Conservation (phyloP, 2,329 filamentous ascomycete genomes). For the Dactylellina parvicollis region DNA sequence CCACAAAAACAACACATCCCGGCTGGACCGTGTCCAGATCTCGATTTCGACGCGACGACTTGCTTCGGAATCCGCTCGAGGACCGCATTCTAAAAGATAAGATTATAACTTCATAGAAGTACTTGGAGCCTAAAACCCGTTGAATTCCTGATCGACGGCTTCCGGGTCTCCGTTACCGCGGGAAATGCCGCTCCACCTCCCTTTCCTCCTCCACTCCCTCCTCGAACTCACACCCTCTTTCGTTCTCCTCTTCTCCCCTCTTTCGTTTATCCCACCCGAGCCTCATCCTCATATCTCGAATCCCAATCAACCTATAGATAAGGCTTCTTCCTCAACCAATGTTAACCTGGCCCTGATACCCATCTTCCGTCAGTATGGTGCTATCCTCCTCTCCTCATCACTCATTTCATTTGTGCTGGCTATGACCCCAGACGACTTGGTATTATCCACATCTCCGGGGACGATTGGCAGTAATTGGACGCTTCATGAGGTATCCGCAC, state of each 20-base stretch:
- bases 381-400: conserved; percentile 25
- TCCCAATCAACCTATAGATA: background rate
- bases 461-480: conserved; percentile 5
- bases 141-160: no score
- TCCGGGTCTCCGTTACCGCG: no score
- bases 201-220: conserved; percentile 33
- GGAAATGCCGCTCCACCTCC: conserved; percentile 12
- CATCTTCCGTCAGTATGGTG: conserved; percentile 41
- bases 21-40: background rate
- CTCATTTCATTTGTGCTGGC: conserved; percentile 29
- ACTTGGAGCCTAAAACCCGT: no score
- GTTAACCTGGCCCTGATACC: background rate
- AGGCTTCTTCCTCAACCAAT: background rate
- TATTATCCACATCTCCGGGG: background rate
- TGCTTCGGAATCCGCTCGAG: no score
- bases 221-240: conserved; percentile 39
- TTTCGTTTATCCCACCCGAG: conserved; percentile 20
- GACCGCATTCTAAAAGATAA: no score
- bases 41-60: background rate
- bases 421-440: conserved; percentile 11
- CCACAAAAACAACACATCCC: conserved; percentile 30
- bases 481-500: conserved; percentile 10
- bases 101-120: no score
- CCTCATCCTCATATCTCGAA: background rate
- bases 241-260: conserved; percentile 28